phyloP scores from a whole-genome alignment of 306 rosid genomes.

The Vachellia collinsii region DNA sequence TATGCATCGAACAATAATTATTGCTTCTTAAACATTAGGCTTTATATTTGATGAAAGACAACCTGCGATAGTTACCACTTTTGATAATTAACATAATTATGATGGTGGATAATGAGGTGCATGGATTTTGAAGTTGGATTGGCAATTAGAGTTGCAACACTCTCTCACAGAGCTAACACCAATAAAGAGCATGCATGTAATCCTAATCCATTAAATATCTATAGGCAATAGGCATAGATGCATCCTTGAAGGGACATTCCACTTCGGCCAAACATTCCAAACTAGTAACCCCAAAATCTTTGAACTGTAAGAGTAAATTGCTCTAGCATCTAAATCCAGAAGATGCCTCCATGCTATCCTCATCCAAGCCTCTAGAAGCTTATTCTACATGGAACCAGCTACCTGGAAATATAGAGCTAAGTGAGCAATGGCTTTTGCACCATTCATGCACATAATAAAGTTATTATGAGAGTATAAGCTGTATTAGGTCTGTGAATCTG shows the following conservation, averaged over 20 bases:
- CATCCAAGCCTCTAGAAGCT: not conserved
- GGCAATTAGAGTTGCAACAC: not conserved
- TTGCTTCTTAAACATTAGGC: not conserved
- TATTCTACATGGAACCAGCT: not conserved
- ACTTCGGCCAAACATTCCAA: no score
- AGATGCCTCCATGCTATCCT: not conserved
- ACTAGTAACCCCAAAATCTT: not conserved
- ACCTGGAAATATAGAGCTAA: not conserved
- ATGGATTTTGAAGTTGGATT: slow-evolving; percentile 6
- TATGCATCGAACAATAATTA: not conserved
- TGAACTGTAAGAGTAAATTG: not conserved
- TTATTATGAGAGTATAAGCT: not conserved
- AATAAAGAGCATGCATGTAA: no score
- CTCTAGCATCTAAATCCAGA: not conserved
- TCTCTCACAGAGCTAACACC: no score
- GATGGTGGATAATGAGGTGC: not conserved
- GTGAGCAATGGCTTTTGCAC: not conserved
- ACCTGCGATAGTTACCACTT: not conserved
- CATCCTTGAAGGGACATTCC: no score
- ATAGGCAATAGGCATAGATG: no score
- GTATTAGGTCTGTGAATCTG: not conserved
- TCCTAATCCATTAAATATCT: no score
- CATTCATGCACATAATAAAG: not conserved
- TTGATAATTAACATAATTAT: not conserved
- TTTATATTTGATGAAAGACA: slow-evolving; percentile 3